Evolutionary conservation across 225 moss, liverwort and hornwort species (phyloP).

Genomic region (Marchantia paleacea): DNA sequence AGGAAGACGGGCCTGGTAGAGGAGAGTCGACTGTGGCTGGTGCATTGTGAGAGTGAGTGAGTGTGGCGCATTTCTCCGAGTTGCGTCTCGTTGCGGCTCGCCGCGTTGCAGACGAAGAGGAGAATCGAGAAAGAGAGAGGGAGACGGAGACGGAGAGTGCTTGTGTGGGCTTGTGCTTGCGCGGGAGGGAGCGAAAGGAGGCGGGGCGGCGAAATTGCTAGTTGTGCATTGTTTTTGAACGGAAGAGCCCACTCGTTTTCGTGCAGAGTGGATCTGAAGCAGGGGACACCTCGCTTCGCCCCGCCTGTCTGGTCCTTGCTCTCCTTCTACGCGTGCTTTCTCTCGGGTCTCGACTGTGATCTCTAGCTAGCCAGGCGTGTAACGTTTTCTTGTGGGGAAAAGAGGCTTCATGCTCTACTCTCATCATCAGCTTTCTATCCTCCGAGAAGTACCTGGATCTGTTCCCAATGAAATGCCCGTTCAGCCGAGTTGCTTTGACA

Average conservation of each 20-base stretch:
- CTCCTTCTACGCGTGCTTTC: not conserved
- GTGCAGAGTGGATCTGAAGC: not conserved
- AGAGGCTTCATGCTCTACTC: slow-evolving; percentile 23
- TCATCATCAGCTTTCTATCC: not conserved
- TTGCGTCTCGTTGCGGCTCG: not conserved
- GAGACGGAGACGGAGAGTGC: not conserved
- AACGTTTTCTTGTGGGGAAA: not conserved
- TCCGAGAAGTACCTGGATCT: slow-evolving; percentile 1
- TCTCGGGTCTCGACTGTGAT: not conserved
- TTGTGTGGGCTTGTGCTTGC: not conserved
- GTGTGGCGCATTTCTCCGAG: not conserved
- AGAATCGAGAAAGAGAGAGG: not conserved
- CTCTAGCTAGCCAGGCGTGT: not conserved
- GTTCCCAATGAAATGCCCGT: slow-evolving; percentile 4
- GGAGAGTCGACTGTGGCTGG: not conserved
- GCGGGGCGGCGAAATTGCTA: not conserved
- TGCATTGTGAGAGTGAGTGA: not conserved
- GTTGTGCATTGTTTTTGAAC: not conserved
- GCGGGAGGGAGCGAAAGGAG: not conserved
- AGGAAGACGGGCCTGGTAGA: not conserved
- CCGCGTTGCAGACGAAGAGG: not conserved
- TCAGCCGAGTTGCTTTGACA: not conserved
- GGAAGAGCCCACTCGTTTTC: not conserved
- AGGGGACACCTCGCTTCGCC: not conserved
- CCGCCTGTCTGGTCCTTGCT: not conserved